Conservation (phyloP, 2,329 filamentous ascomycete species). For the Rutstroemia sp. region DNA sequence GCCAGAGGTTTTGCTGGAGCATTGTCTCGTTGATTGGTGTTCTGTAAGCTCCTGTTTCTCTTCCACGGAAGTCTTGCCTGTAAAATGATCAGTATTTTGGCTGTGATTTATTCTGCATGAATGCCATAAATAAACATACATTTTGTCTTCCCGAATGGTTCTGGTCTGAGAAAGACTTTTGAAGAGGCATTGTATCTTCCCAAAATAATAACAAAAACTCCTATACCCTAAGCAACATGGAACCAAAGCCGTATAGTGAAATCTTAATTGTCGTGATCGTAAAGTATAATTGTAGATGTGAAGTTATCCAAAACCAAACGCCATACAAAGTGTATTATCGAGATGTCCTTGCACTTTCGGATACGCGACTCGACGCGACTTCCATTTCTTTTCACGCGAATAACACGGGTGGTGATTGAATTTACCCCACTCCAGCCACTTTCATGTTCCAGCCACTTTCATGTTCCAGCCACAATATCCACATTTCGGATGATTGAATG, state of each 20-base stretch:
- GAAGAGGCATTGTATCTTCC: conserved; percentile 26
- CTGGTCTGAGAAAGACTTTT: conserved; percentile 32
- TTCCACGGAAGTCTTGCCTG: conserved; percentile 24
- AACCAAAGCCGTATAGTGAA: too few relatives aligned
- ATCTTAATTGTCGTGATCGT: too few relatives aligned
- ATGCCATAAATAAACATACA: conserved; percentile 13
- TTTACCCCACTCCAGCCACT: too few relatives aligned
- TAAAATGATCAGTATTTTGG: background rate
- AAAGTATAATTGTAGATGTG: background rate
- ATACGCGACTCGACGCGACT: background rate
- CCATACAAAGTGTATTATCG: too few relatives aligned
- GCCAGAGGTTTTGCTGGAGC: conserved; percentile 19
- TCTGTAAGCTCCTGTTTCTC: conserved; percentile 27
- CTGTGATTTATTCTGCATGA: background rate
- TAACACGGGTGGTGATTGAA: background rate
- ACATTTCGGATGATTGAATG: too few relatives aligned
- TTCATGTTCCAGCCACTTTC: too few relatives aligned
- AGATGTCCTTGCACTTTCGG: background rate
- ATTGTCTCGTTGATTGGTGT: conserved; percentile 12
- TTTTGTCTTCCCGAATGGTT: conserved; percentile 27
- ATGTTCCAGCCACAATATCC: too few relatives aligned
- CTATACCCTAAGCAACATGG: too few relatives aligned
- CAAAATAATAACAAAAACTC: background rate
- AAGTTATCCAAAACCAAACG: background rate
- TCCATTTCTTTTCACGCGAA: background rate